phyloP scores from a whole-genome alignment of 768 basidiomycete genomes.

The Leccinum pellstonianum region DNA sequence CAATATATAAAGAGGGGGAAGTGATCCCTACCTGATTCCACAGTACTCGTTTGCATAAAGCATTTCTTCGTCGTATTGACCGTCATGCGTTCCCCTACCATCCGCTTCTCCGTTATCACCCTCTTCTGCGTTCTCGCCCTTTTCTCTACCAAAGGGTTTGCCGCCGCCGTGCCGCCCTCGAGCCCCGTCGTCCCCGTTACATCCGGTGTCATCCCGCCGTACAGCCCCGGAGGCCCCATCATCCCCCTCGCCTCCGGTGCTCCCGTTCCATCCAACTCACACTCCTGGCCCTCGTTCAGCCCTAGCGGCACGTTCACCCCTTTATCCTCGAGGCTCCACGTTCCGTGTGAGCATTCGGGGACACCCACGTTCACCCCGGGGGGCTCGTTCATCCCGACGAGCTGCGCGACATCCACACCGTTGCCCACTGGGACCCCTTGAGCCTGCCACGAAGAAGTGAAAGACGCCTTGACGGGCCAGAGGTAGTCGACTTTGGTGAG shows the following conservation, averaged over 20 bases:
- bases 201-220: neutral
- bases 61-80: neutral
- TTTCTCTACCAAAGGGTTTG: neutral
- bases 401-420: neutral
- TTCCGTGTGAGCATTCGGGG: too few relatives aligned
- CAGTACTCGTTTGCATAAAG: neutral
- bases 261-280: neutral
- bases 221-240: neutral
- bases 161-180: neutral
- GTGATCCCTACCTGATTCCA: neutral
- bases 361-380: neutral
- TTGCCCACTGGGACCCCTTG: neutral
- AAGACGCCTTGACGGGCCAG: neutral
- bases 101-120: neutral
- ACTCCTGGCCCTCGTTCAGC: neutral
- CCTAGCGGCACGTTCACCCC: too few relatives aligned
- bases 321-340: too few relatives aligned
- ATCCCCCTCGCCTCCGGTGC: neutral
- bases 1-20: neutral
- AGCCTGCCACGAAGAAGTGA: neutral
- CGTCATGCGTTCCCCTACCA: neutral
- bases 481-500: neutral
- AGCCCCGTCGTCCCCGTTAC: neutral
- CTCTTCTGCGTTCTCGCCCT: neutral
- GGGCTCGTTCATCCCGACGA: neutral